These are phyloP conservation scores for Rhexocercosporidium sp. DNA, from an alignment of 2,329 filamentous ascomycete genomes.

Conservation along the genomic window DNA sequence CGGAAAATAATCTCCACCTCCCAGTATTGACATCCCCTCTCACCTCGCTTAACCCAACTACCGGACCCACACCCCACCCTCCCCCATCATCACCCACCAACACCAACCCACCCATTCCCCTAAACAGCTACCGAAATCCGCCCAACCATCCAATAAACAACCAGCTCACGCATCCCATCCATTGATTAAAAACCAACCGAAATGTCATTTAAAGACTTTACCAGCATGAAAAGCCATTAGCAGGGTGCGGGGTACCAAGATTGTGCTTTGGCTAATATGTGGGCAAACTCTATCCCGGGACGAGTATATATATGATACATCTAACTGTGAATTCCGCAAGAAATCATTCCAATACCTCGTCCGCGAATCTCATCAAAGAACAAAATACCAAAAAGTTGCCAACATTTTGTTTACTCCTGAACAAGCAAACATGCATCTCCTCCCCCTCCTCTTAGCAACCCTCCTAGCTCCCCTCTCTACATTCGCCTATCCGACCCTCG, in stretches of 20 bases:
- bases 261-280: not conserved
- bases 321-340: not conserved
- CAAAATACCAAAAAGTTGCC: not conserved
- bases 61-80: too few species aligned
- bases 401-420: not conserved
- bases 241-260: constrained; percentile 3
- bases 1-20: too few species aligned
- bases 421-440: constrained; percentile 20
- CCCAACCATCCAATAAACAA: not conserved
- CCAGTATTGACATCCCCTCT: too few species aligned
- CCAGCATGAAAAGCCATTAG: not conserved
- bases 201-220: not conserved
- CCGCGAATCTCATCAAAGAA: too few species aligned
- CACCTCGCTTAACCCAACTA: too few species aligned
- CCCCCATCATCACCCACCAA: too few species aligned
- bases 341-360: not conserved
- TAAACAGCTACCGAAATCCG: not conserved
- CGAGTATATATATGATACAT: not conserved
- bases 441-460: constrained; percentile 14
- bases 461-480: constrained; percentile 17
- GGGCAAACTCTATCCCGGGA: not conserved
- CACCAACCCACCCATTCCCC: not conserved
- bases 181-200: not conserved
- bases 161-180: not conserved
- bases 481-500: constrained; percentile 17